Evolutionary conservation across 2,329 filamentous ascomycete species (phyloP), one percentile per base, ranked within the genome.

Genomic region (Botrytis aclada): DNA sequence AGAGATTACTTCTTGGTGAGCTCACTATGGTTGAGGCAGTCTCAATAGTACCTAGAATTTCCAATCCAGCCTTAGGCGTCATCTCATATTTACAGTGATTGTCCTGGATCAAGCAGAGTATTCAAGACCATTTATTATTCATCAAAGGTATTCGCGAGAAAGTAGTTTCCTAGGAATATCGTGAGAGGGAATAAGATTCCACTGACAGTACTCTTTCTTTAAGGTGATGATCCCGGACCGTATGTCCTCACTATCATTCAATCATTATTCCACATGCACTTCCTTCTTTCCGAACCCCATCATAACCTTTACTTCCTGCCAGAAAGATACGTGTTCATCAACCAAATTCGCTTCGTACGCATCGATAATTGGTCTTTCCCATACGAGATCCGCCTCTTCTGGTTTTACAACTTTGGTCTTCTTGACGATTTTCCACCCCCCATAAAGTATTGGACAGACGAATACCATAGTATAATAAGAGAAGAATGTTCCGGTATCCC

Each of bases 381-480:
- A 79, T n/a, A 74, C 71, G 62, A 91, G 78, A 81, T 91, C 88
- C 0, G 87, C 84, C 54, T 90, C 86, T 37, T 85, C 80, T 0
- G 86, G 82, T 66, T 81, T 84, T 20, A 80, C 64, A 16, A 75
- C 51, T 73, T 85, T 88, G 0, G 91, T 93, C 79, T 84, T 87
- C 80, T 92, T 89, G 71, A 89, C 73, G 3, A 92, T 34, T 81
- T 95, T 95, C 89, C 91, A 95, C 1, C 86, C 88, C 4, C 93
- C 61, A 79, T 88, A 94, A 7, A 91, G 81, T 3, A 88, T 75
- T 0, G 87, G 88, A 32, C 74, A 77, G 6, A 95, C 82, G 0
- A 91, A 78, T 0, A 90, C 91, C 73, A 94, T 87, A 56, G 89
- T 88, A 81, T 94, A 94, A 7, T 84, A 85, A 81, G 94, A 93